Base-by-base conservation (phyloP, 352 stramenopile genomes). In the Phytophthora kernoviae region DNA sequence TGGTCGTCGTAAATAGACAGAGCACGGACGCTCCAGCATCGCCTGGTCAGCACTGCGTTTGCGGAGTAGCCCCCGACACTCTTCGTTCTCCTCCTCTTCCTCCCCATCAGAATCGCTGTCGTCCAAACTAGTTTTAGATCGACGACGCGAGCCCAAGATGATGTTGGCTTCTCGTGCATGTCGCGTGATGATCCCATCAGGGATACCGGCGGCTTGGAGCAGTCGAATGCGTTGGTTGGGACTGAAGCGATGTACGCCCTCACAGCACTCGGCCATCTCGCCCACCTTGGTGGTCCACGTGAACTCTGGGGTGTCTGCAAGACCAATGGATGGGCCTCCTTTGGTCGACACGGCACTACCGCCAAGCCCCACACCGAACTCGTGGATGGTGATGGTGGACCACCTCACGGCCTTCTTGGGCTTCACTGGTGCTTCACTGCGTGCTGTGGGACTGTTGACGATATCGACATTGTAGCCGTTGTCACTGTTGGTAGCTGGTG, bases 281-380 rank as follows among this genome's bases (percentile, higher is more conserved):
- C 72, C 79, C 60, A 88, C 79, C 40, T 73, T 84, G 26, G 75
- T 91, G 21, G 73, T 89, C 75, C 77, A 85, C 27, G 77, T 88
- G 59, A 87, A 87, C 65, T 88, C 81, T 37, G 74, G 73, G 10
- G 51, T 62, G 57, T 86, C 73, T 4, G 73, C 48, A 18, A 89
- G 67, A 4, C 79, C 79, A 56, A 89, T 86, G 30, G 77, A 79
- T 22, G 79, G 79, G 1, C 79, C 79, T 21, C 77, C 79, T 42
- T 82, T 80, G 58, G 65, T 78, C 15, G 79, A 80, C 53, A 89
- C 75, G 12, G 77, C 68, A 45, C 77, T 87, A 21, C 75, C 77
- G 37, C 79, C 77, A 22, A 89, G 55, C 0, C 72, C 75, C n/a
- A 87, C 61, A 41, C 75, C 75, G 54, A 88, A 86, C 71, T 88